Conservation (phyloP, 2,329 filamentous ascomycete genomes). For the Phialemonium atrogriseum region DNA sequence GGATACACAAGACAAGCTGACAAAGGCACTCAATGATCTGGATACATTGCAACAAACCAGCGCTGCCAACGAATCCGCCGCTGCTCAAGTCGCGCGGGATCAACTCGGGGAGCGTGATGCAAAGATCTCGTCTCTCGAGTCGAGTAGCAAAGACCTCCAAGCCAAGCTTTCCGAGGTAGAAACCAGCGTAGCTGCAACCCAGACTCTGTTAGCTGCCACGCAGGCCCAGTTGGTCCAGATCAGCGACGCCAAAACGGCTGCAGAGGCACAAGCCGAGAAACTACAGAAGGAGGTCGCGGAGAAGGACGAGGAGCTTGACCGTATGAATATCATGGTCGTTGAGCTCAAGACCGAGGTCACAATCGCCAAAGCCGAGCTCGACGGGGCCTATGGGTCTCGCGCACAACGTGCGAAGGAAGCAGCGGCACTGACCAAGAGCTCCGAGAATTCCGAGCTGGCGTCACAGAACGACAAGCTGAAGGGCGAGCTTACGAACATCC, state of each 20-base stretch:
- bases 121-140: slow-evolving; percentile 34
- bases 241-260: slow-evolving; percentile 19
- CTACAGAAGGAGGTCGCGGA: slow-evolving; percentile 37
- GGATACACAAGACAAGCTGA: slow-evolving; percentile 39
- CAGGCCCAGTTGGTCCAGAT: slow-evolving; percentile 23
- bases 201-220: slow-evolving; percentile 27
- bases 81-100: slow-evolving; percentile 21
- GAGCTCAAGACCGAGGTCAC: slow-evolving; percentile 56
- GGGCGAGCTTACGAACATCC: slow-evolving; percentile 39
- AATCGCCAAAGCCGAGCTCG: slow-evolving; percentile 52
- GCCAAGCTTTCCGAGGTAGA: slow-evolving; percentile 27
- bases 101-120: slow-evolving; percentile 34
- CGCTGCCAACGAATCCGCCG: slow-evolving; percentile 17
- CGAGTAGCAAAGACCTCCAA: slow-evolving; percentile 30
- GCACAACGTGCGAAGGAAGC: slow-evolving; percentile 51
- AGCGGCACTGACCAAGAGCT: slow-evolving; percentile 42
- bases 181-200: slow-evolving; percentile 26
- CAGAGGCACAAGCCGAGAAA: slow-evolving; percentile 17
- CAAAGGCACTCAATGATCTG: slow-evolving; percentile 37
- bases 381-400: slow-evolving; percentile 52
- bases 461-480: slow-evolving; percentile 41
- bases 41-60: slow-evolving; percentile 26
- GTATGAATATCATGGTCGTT: slow-evolving; percentile 41
- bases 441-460: slow-evolving; percentile 37
- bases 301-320: slow-evolving; percentile 42